Base-by-base conservation (phyloP, 2,329 filamentous ascomycete species). In the Phialophora chinensis region DNA sequence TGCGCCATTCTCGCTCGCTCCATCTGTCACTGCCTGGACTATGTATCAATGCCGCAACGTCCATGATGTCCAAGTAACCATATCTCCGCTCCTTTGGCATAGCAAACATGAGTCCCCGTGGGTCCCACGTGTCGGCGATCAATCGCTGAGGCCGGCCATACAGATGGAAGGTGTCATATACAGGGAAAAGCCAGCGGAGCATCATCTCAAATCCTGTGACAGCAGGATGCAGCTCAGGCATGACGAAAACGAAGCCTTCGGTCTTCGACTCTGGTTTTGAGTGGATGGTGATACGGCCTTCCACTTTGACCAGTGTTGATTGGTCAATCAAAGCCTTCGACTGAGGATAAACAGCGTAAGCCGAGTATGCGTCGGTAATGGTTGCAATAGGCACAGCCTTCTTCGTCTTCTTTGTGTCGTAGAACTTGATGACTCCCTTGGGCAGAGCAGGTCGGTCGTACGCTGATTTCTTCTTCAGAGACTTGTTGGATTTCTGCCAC, bases 201-300 rank as follows among this genome's bases (percentile, higher is more conserved):
- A 99, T 90, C 84, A 96, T 97, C 78, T 98, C 95, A 72, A 98
- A 97, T 0, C 95, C 95, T 62, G 88, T 91, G 12, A 99, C 91
- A 20, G 92, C 93, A n/a, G 94, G 90, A 74, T 92, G 92, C 1
- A 90, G 87, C 77, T 99, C 95, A 3, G 95, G 95, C 93, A 99
- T 97, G 72, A 98, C 89, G 75, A 99, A 99, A 4, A 99, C 92
- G 73, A 97, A 97, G 0, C 95, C 95, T 76, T 99, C 95, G 0
- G 90, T 91, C 2, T 88, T 88, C 0, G 90, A 89, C 27, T 92
- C 88, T 8, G 91, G 89, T 12, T 88, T 86, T 0, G 90, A 90
- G 79, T 97, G 93, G 47, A 97, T 91, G 0, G 91, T 93, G 67
- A 99, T 92, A 69, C 88, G 88, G 10, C 93, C 95, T 79, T 99